These are phyloP conservation scores for Sclerotinia spermophila DNA, from an alignment of 2,329 filamentous ascomycete species.

Conservation along the genomic window DNA sequence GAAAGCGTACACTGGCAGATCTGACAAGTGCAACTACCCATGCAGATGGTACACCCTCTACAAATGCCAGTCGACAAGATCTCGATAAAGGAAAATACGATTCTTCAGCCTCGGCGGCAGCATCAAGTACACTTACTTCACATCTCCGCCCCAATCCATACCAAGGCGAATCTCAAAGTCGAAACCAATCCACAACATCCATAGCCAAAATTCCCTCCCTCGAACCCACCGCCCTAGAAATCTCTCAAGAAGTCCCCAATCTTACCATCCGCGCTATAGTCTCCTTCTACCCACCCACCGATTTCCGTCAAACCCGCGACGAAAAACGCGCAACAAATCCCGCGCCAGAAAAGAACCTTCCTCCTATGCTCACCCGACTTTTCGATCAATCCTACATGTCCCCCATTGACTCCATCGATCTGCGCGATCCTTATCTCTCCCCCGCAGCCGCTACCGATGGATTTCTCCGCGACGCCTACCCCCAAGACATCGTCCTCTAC, in stretches of 20 bases:
- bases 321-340: conserved; percentile 53
- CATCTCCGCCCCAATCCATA: conserved; percentile 4
- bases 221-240: conserved; percentile 35
- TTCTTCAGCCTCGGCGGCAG: neutral
- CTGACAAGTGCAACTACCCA: neutral
- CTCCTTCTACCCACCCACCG: conserved; percentile 60
- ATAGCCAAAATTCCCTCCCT: conserved; percentile 33
- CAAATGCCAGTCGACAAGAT: neutral
- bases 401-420: conserved; percentile 41
- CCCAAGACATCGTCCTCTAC: conserved; percentile 54
- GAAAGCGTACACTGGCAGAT: conserved; percentile 38
- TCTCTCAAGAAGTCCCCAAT: conserved; percentile 37
- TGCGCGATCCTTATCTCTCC: conserved; percentile 53
- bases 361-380: conserved; percentile 55
- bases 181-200: conserved; percentile 23
- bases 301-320: conserved; percentile 56
- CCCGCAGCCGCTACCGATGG: conserved; percentile 54
- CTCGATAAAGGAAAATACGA: neutral
- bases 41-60: neutral
- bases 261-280: conserved; percentile 51
- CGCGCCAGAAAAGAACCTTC: conserved; percentile 55
- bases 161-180: neutral
- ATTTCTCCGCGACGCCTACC: conserved; percentile 45
- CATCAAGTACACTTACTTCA: neutral
- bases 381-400: conserved; percentile 62